Evolutionary conservation across 2,329 filamentous ascomycete species (phyloP).

Genomic region (Trichophyton simii): DNA sequence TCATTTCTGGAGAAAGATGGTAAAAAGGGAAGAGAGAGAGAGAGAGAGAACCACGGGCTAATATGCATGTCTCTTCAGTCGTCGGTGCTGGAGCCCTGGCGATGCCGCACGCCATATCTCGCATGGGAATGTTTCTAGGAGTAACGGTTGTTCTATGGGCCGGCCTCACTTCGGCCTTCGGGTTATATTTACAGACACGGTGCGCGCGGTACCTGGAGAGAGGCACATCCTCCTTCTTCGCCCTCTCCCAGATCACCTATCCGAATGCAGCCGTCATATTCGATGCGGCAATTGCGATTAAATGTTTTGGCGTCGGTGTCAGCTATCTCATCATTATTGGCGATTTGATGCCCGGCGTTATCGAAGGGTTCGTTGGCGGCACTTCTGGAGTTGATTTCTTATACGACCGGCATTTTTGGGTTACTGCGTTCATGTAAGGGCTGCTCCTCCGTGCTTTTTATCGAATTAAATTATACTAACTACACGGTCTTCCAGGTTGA

Average conservation of each 20-base stretch:
- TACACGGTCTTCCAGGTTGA: constrained; percentile 43
- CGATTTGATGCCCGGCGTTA: constrained; percentile 92
- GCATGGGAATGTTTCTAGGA: constrained; percentile 86
- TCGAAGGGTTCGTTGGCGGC: constrained; percentile 60
- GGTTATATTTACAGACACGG: constrained; percentile 84
- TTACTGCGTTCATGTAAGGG: constrained; percentile 79
- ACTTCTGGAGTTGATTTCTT: constrained; percentile 58
- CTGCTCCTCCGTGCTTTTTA: not conserved
- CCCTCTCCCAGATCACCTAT: constrained; percentile 92
- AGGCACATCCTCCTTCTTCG: constrained; percentile 83
- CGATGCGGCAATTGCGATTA: constrained; percentile 88
- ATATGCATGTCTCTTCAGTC: constrained; percentile 40
- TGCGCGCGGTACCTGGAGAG: constrained; percentile 88
- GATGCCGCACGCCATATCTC: constrained; percentile 88
- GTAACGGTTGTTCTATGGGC: constrained; percentile 82
- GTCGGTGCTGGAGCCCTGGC: constrained; percentile 88
- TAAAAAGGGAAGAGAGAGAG: not conserved
- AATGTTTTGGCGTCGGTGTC: constrained; percentile 94
- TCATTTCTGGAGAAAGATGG: not conserved
- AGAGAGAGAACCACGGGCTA: not conserved
- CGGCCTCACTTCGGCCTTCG: constrained; percentile 75
- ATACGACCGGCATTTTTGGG: constrained; percentile 88
- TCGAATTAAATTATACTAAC: constrained; percentile 3
- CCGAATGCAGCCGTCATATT: constrained; percentile 92
- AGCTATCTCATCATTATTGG: constrained; percentile 98